Evolutionary conservation across 768 basidiomycete species (phyloP).

Genomic region (Psilocybe tampanensis): DNA sequence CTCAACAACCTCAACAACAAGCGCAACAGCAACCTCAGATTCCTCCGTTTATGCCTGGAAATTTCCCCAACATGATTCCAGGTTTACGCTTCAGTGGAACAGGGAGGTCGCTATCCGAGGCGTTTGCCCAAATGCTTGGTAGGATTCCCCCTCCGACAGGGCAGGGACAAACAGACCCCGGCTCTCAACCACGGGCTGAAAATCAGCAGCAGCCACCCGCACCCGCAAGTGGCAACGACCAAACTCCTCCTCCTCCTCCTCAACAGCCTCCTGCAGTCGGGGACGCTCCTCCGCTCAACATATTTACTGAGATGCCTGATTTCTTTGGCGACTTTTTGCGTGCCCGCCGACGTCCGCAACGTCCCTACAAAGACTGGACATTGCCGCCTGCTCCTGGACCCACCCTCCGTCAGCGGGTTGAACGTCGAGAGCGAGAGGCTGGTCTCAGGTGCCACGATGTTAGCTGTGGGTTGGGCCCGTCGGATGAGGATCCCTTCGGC

Average conservation of each 20-base stretch:
- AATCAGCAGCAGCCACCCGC: not conserved
- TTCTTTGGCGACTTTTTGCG: constrained; percentile 6
- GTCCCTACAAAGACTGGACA: constrained; percentile 19
- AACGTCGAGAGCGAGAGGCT: constrained; percentile 70
- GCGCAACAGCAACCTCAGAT: not conserved
- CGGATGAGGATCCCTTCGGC: constrained; percentile 66
- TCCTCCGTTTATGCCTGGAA: not conserved
- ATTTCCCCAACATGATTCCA: not conserved
- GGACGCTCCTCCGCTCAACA: not conserved
- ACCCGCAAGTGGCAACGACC: not conserved
- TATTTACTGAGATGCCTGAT: constrained; percentile 4
- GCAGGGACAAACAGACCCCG: not conserved
- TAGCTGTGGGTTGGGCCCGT: constrained; percentile 75
- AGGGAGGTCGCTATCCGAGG: not conserved
- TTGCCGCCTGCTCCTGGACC: constrained; percentile 19
- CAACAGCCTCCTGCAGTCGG: constrained; percentile 1
- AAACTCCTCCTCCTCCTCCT: not conserved
- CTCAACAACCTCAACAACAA: not conserved
- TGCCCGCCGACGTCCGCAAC: constrained; percentile 4
- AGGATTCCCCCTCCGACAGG: not conserved
- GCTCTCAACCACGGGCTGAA: not conserved
- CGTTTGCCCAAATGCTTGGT: not conserved
- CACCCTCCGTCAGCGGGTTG: constrained; percentile 61
- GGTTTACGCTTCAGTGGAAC: not conserved
- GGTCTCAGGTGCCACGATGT: constrained; percentile 74